Evolutionary conservation across 2,329 filamentous ascomycete genomes (phyloP), one percentile per base, ranked within the genome.

Genomic region (Exophiala viscosa): DNA sequence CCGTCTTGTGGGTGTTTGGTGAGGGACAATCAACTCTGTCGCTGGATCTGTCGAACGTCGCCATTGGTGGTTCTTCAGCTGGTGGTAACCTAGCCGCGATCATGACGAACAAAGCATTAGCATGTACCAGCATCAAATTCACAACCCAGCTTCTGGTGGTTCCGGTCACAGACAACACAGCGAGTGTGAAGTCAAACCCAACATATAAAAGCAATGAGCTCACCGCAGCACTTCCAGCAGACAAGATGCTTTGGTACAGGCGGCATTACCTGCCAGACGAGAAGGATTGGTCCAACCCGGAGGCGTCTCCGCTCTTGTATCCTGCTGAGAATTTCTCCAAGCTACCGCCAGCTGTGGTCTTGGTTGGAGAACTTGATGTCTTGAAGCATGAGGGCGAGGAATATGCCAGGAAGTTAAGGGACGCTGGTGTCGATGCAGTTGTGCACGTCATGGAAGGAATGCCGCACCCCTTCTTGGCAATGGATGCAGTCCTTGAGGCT

Each of bases 381-480:
- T 64, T 83, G 55, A 69, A 79, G 9, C 70, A 70, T 6, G 80
- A 84, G 58, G 80, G 78, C 0, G 71, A 76, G 61, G 66, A 72
- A 14, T 80, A 80, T 64, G 79, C 70, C 3, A 64, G 70, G 55
- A 79, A 76, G 60, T 60, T 83, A 51, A 58, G 58, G n/a, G 65
- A 67, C 2, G 73, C 73, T 1, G 78, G 79, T 1, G 76, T 79
- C 1, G 43, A 61, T 13, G 74, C 73, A 3, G 70, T 78, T 41
- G 62, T 80, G 31, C 71, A 77, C 53, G 65, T 78, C 15, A 76
- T 80, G 73, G 70, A 74, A 59, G 77, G 78, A 0, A 77, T 80
- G 73, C 78, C 79, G 3, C 80, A 83, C 68, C 77, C 78, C 0
- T 83, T 83, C 62, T 68, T 82, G 48, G 78, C 77, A 1, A 81